A percentile compares a stretch with the other conserved stretches of the same genome.
These are phyloP conservation scores for Mycena maculata DNA, from an alignment of 768 basidiomycete genomes.

Conservation along the genomic window DNA sequence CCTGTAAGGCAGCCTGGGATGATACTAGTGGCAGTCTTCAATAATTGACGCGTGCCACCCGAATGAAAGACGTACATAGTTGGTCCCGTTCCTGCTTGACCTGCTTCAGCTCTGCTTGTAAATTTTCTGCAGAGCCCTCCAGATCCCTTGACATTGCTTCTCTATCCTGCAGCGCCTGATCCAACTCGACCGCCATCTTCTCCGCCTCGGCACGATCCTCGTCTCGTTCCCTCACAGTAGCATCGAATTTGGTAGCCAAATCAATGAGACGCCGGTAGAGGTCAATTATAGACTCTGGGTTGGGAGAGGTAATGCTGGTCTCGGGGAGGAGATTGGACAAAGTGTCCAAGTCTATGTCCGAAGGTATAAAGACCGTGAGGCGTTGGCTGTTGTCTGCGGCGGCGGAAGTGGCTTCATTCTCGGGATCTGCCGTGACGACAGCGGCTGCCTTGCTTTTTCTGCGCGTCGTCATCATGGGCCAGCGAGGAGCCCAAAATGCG, in stretches of 20 bases:
- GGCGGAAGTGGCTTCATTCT: slow-evolving; percentile 36
- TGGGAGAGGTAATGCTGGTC: slow-evolving; percentile 63
- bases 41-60: slow-evolving; percentile 26
- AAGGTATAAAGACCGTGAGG: slow-evolving; percentile 64
- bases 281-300: slow-evolving; percentile 67
- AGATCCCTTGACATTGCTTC: slow-evolving; percentile 71
- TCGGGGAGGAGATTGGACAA: slow-evolving; percentile 74
- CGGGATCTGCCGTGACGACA: slow-evolving; percentile 49
- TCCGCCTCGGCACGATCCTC: slow-evolving; percentile 74
- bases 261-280: slow-evolving; percentile 72
- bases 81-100: slow-evolving; percentile 73
- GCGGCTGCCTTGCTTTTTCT: slow-evolving; percentile 69
- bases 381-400: slow-evolving; percentile 50
- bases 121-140: slow-evolving; percentile 61
- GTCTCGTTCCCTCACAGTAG: slow-evolving; percentile 72
- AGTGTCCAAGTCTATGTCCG: slow-evolving; percentile 73
- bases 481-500: no score
- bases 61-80: slow-evolving; percentile 61
- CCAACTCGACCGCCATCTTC: slow-evolving; percentile 84
- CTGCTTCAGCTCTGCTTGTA: slow-evolving; percentile 66
- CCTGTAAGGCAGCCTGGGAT: slow-evolving; percentile 60
- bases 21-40: slow-evolving; percentile 47
- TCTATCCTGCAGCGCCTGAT: slow-evolving; percentile 85
- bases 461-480: slow-evolving; percentile 59
- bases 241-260: slow-evolving; percentile 67